Evolutionary conservation across 495 filamentous ascomycete species (phyloP).

Genomic region (Pseudotulostoma volvatum): DNA sequence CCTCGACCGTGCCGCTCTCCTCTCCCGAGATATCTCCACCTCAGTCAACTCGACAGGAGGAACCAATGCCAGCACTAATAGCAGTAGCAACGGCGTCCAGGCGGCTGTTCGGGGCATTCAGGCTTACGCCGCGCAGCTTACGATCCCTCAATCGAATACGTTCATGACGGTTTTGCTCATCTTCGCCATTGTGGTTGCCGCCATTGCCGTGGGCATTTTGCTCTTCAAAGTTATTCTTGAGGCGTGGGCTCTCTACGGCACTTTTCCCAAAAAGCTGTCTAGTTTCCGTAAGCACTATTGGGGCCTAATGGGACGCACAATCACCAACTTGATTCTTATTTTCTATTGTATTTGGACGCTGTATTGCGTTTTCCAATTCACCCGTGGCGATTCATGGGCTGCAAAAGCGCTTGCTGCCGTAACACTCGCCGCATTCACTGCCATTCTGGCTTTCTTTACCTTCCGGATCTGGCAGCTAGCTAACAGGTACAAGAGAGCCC

Average conservation of each 20-base stretch:
- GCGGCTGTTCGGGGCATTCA: constrained; percentile 46
- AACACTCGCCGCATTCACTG: constrained; percentile 68
- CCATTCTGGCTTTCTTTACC: constrained; percentile 58
- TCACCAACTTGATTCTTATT: constrained; percentile 80
- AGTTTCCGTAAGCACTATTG: constrained; percentile 93
- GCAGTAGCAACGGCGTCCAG: constrained; percentile 15
- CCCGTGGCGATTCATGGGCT: constrained; percentile 87
- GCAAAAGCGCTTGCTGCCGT: constrained; percentile 72
- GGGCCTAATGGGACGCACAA: constrained; percentile 71
- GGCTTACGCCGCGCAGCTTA: constrained; percentile 58
- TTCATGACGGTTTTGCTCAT: constrained; percentile 93
- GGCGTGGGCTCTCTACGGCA: constrained; percentile 76
- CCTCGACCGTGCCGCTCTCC: constrained; percentile 26
- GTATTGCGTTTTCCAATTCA: constrained; percentile 93
- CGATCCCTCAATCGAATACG: constrained; percentile 73
- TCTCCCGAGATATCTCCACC: constrained; percentile 33
- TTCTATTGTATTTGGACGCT: constrained; percentile 92
- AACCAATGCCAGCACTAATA: constrained; percentile 7
- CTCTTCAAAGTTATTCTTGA: constrained; percentile 87
- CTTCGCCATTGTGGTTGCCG: constrained; percentile 72
- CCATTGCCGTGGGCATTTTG: constrained; percentile 73
- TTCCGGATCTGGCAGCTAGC: constrained; percentile 70
- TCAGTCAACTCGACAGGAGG: constrained; percentile 32
- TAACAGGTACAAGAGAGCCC: constrained; percentile 48
- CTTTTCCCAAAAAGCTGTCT: constrained; percentile 63